Evolutionary conservation across 176 grass and related monocot species (phyloP), one percentile per base, ranked within the genome.

Genomic region (Lolium perenne): DNA sequence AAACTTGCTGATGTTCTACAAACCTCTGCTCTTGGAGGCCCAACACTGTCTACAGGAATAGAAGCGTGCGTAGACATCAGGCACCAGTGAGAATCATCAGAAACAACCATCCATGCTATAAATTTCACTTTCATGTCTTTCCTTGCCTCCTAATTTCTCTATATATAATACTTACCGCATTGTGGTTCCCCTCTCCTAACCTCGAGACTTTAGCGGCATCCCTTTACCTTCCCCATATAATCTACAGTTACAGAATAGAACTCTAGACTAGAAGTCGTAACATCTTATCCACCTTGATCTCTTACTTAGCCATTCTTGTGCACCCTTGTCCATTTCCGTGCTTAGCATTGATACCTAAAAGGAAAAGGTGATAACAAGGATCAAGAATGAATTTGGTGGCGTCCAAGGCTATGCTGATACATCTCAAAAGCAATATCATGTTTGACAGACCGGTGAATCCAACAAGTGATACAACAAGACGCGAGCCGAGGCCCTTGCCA

Each of bases 141-240:
- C n/a, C n/a, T n/a, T n/a, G n/a, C 8, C n/a, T 59, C 56, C 0
- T 10, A 0, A 21, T 21, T 8, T 21, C 18, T 21, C 21, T 59
- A 0, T 22, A 3, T 9, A 1, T 60, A 18, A n/a, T n/a, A n/a
- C n/a, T 0, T 22, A n/a, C 2, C 8, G 2, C 2, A 16, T 60
- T 21, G 57, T 3, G 57, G n/a, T 8, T 59, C 18, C 9, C 20
- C 20, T 59, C 18, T 20, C 7, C 18, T 9, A 10, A 21, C 20
- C 18, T 8, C 2, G 2, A 22, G 57, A 60, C 20, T 60, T 22
- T 60, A 60, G 57, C 6, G 8, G 14, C 9, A 17, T 60, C 57
- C 57, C 20, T 60, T 58, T 60, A 18, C n/a, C 7, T 60, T 18
- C 13, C 14, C 0, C 50, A 16, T 53, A 3, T 53, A 53, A 16